Evolutionary conservation across 73 alveolate genomes (phyloP).

Genomic region (Paramecium sexaurelia): DNA sequence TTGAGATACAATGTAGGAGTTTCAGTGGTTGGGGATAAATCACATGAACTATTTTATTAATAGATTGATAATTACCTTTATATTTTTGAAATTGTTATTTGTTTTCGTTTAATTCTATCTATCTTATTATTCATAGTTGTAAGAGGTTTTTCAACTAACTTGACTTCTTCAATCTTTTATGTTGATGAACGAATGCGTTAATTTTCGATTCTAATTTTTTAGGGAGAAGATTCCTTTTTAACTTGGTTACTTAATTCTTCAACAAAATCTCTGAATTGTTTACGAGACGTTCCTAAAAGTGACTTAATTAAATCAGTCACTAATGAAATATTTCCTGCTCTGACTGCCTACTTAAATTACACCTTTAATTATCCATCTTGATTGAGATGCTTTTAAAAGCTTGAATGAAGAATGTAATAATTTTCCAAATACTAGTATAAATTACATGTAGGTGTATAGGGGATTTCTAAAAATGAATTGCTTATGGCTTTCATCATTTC

Average conservation of each 20-base stretch:
- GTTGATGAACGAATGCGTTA: background rate
- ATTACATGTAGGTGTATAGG: background rate
- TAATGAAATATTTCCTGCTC: background rate
- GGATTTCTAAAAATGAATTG: background rate
- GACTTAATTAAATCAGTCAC: conserved; percentile 23
- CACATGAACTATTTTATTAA: background rate
- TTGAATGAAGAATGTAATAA: background rate
- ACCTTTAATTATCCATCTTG: background rate
- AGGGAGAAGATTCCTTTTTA: background rate
- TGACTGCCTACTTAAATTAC: background rate
- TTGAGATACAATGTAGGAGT: background rate
- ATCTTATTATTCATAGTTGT: background rate
- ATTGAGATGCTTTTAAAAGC: background rate
- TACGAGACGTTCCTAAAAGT: background rate
- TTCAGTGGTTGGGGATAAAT: background rate
- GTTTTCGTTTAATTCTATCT: background rate
- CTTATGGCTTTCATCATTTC: conserved; percentile 17
- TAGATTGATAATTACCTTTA: background rate
- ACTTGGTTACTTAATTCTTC: background rate
- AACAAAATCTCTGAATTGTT: background rate
- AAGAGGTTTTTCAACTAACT: background rate
- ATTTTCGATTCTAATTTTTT: background rate
- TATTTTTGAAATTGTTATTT: background rate
- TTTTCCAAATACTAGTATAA: background rate
- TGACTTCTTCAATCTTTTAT: background rate